These are phyloP conservation scores for Aspergillus sp. DNA, from an alignment of 2,329 filamentous ascomycete genomes.

Conservation along the genomic window DNA sequence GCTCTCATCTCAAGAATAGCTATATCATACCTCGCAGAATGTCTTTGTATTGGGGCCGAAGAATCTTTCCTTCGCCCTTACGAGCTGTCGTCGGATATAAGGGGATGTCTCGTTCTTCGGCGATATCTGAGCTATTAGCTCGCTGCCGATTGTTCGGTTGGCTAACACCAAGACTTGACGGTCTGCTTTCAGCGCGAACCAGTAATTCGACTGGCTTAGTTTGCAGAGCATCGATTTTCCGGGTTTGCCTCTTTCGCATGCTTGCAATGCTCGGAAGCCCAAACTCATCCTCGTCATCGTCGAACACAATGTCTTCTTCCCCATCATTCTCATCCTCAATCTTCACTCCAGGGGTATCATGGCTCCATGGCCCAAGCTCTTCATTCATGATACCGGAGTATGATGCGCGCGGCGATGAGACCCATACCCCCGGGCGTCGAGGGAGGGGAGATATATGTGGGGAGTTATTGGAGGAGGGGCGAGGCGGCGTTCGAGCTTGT, in stretches of 20 bases:
- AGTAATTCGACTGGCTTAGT: slow-evolving; percentile 52
- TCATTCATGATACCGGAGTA: slow-evolving; percentile 83
- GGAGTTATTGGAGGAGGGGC: slow-evolving; percentile 59
- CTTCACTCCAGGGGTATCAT: slow-evolving; percentile 40
- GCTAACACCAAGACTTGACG: slow-evolving; percentile 35
- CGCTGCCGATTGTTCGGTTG: slow-evolving; percentile 61
- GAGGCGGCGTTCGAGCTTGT: slow-evolving; percentile 75
- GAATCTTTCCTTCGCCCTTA: slow-evolving; percentile 90
- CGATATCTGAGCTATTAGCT: slow-evolving; percentile 90
- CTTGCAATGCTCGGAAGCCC: slow-evolving; percentile 89
- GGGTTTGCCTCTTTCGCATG: slow-evolving; percentile 74
- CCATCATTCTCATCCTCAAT: slow-evolving; percentile 64
- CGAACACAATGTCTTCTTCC: slow-evolving; percentile 75
- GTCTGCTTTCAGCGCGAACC: slow-evolving; percentile 29
- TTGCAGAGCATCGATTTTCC: slow-evolving; percentile 42
- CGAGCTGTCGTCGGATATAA: slow-evolving; percentile 86
- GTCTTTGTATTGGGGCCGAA: slow-evolving; percentile 98
- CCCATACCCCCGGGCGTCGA: slow-evolving; percentile 47
- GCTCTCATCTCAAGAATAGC: background rate
- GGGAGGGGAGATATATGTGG: slow-evolving; percentile 58
- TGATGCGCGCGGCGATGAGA: slow-evolving; percentile 65
- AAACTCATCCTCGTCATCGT: slow-evolving; percentile 93
- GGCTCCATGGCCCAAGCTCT: slow-evolving; percentile 79
- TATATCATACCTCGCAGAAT: slow-evolving; percentile 69
- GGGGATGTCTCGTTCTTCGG: slow-evolving; percentile 80